Percentiles rank a stretch among this genome's conserved stretches.
Evolutionary conservation across 1,139 yeast genomes (phyloP).

Genomic region (Yamadazyma diddensiae): DNA sequence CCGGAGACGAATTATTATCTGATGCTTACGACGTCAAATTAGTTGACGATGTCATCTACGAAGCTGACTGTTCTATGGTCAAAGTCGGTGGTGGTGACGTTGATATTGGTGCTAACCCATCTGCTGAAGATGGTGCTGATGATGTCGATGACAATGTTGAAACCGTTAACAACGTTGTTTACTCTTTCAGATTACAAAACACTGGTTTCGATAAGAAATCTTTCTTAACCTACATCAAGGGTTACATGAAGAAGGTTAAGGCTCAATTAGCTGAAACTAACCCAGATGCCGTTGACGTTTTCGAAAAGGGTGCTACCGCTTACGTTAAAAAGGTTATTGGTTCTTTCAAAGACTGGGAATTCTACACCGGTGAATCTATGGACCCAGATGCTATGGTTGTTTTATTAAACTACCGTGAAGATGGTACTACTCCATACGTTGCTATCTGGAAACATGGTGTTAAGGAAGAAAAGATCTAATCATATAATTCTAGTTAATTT

Average conservation of each 20-base stretch:
- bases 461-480: constrained; percentile 77
- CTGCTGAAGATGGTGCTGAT: constrained; percentile 93
- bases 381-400: constrained; percentile 99
- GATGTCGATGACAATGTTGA: constrained; percentile 77
- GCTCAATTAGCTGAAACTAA: constrained; percentile 78
- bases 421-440: constrained; percentile 96
- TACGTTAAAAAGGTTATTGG: constrained; percentile 94
- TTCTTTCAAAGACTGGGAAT: constrained; percentile 98
- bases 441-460: constrained; percentile 99
- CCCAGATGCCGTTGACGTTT: constrained; percentile 83
- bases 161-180: constrained; percentile 95
- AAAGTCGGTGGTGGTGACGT: constrained; percentile 66
- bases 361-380: constrained; percentile 99
- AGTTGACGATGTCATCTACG: constrained; percentile 90
- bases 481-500: constrained; percentile 1
- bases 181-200: constrained; percentile 97
- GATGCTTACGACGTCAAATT: constrained; percentile 89
- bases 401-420: constrained; percentile 99
- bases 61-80: constrained; percentile 95
- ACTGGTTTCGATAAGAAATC: constrained; percentile 98
- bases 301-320: constrained; percentile 95
- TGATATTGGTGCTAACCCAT: constrained; percentile 99
- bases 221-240: constrained; percentile 92
- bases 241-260: constrained; percentile 96
- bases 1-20: constrained; percentile 95